These are phyloP conservation scores for Dendrobium chrysotoxum DNA, from an alignment of 106 monocot species.

Conservation along the genomic window DNA sequence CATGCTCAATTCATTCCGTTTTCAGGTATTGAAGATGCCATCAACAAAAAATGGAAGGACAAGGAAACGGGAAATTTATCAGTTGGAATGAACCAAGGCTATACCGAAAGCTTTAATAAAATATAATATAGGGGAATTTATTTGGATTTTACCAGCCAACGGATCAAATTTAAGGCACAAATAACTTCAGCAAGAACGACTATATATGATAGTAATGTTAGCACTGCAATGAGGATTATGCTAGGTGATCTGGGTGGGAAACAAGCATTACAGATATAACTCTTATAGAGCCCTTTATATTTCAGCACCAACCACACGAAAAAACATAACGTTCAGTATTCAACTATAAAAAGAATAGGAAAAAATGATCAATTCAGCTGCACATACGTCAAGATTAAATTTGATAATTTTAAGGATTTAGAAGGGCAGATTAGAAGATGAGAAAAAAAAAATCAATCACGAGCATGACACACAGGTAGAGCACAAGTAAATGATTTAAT, in stretches of 20 bases:
- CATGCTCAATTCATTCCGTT: not conserved
- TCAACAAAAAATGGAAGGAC: not conserved
- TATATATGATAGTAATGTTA: not conserved
- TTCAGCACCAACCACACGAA: not conserved
- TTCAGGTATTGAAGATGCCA: not conserved
- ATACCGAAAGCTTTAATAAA: not conserved
- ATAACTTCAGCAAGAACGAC: not conserved
- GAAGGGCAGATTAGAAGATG: not conserved
- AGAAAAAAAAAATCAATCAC: not conserved
- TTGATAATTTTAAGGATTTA: not conserved
- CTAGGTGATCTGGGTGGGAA: not conserved
- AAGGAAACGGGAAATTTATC: not conserved
- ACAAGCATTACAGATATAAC: not conserved
- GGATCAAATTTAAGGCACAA: not conserved
- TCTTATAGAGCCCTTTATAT: not conserved
- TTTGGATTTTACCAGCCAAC: not conserved
- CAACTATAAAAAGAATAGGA: not conserved
- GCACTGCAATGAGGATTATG: not conserved
- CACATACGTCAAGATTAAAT: not conserved
- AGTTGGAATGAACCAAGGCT: not conserved
- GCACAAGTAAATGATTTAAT: not conserved
- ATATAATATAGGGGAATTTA: not conserved
- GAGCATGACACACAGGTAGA: not conserved
- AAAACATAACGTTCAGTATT: not conserved
- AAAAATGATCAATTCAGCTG: not conserved